Evolutionary conservation across 2,329 filamentous ascomycete species (phyloP), one percentile per base, ranked within the genome.

Genomic region (Xylaria sp.): DNA sequence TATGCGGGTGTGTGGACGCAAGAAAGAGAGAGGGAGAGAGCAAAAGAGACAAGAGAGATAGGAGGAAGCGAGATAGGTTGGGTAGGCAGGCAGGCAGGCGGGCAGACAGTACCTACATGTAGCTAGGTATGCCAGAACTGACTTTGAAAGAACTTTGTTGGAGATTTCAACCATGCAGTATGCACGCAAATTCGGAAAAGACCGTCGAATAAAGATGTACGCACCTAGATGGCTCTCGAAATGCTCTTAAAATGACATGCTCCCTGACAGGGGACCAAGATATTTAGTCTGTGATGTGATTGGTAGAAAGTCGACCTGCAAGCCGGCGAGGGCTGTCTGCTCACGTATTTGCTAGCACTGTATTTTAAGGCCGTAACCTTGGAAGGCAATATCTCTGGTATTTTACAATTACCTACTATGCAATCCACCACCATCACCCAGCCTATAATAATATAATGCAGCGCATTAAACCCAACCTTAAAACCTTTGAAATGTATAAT

Each of bases 1-100:
- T 58, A 58, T 58, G 55, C 37, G 23, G 21, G 55, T 29, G 55
- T 58, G 37, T 58, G 37, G 55, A 47, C 18, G 51, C 32, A 10
- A 32, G 23, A 27, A 8, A n/a, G n/a, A n/a, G n/a, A n/a, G n/a
- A n/a, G n/a, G n/a, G n/a, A n/a, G n/a, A n/a, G n/a, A n/a, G n/a
- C n/a, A 8, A 12, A 27, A 29, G 23, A 32, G 32, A 9, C 16
- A 32, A 42, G 12, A 58, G 35, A 42, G 37, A 27, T 13, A 42
- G 21, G n/a, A 37, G 51, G 32, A 23, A 55, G n/a, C n/a, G 53
- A 25, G 29, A 55, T 35, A 23, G 27, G 10, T 16, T n/a, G 32
- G 18, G 51, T 55, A 12, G 10, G 29, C 13, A 23, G n/a, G 21
- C 54, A 40, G 54, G 25, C 25, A 51, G 27, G 48, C 16, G 21